A percentile compares a stretch with the other conserved stretches of the same genome.
Conservation (phyloP, 495 filamentous ascomycete genomes). For the Xylaria bambusicola region DNA sequence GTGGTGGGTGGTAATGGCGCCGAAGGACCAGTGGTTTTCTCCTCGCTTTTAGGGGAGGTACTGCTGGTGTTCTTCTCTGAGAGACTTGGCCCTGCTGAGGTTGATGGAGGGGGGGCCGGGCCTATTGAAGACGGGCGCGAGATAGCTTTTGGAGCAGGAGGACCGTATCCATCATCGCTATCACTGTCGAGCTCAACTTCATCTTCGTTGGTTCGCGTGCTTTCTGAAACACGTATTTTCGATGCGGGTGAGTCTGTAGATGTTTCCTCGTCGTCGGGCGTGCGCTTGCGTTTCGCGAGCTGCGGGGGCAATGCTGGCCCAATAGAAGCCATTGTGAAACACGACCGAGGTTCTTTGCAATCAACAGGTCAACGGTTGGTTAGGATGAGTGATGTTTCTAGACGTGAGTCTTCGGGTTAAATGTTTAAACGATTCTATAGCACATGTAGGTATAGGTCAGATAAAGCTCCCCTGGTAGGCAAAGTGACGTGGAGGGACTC, state of each 20-base stretch:
- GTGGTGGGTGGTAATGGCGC: constrained; percentile 20
- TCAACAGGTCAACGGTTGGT: too few species aligned
- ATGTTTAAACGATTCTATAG: neutral
- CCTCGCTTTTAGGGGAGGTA: constrained; percentile 26
- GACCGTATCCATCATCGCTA: constrained; percentile 42
- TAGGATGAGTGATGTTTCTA: neutral
- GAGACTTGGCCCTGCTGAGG: constrained; percentile 7
- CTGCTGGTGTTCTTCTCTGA: constrained; percentile 21
- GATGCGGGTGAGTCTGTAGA: constrained; percentile 30
- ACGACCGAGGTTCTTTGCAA: too few species aligned
- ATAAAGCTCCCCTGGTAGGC: neutral
- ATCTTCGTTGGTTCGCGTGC: constrained; percentile 37
- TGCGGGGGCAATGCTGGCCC: constrained; percentile 55
- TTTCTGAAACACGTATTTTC: constrained; percentile 36
- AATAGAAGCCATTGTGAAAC: constrained; percentile 46
- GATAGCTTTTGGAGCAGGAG: constrained; percentile 26
- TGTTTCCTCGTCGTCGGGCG: constrained; percentile 45
- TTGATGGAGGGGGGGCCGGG: constrained; percentile 1
- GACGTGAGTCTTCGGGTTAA: neutral
- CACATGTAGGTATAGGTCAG: too few species aligned
- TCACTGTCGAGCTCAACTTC: constrained; percentile 37
- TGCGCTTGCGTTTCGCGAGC: constrained; percentile 55
- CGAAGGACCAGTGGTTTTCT: constrained; percentile 26
- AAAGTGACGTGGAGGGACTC: constrained; percentile 1
- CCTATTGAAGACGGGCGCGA: constrained; percentile 23